Base-by-base conservation (phyloP, 108 stramenopile genomes). In the Stephanodiscus minutulus region DNA sequence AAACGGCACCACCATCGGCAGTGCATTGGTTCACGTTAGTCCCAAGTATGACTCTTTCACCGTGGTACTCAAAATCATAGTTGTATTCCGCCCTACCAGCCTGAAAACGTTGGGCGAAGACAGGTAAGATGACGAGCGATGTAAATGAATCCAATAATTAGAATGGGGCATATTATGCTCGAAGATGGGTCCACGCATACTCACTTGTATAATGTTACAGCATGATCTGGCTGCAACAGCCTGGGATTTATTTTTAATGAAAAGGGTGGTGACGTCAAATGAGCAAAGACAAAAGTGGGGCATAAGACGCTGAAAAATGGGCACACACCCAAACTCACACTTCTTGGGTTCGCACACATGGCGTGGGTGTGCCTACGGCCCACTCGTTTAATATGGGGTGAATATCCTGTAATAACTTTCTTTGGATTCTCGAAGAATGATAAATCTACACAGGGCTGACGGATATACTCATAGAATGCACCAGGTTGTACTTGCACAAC, bases 381-480 rank as follows among this genome's bases (percentile, higher is more conserved):
- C 50, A 31, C 46, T 15, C 44, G 29, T 27, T 12, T 20, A 8
- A 63, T 17, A n/a, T 31, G 21, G 0, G 28, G 3, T 41, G 56
- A 28, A 20, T 58, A 60, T 48, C 78, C 78, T 41, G 67, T 74
- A 8, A 82, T 61, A 4, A 88, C 82, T 36, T 68, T 83, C 55
- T 74, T 74, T 12, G 83, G 81, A 55, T 88, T 59, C 10, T 71
- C 46, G 27, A 72, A 83, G 39, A 88, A 91, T 27, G 76, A 54
- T 43, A 77, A 73, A 8, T 85, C 44, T 4, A 86, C 83, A 61
- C 88, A 89, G 0, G 85, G 78, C 6, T 79, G 82, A 0, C 73
- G 73, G 25, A 87, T 65, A 57, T 91, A 89, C 68, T 91, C 90
- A 37, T 82, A 91, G 50, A 78, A 85, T 3, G 84, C 57, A 36